Conservation (phyloP, 139 green algal species). For the Gonium pectorale region DNA sequence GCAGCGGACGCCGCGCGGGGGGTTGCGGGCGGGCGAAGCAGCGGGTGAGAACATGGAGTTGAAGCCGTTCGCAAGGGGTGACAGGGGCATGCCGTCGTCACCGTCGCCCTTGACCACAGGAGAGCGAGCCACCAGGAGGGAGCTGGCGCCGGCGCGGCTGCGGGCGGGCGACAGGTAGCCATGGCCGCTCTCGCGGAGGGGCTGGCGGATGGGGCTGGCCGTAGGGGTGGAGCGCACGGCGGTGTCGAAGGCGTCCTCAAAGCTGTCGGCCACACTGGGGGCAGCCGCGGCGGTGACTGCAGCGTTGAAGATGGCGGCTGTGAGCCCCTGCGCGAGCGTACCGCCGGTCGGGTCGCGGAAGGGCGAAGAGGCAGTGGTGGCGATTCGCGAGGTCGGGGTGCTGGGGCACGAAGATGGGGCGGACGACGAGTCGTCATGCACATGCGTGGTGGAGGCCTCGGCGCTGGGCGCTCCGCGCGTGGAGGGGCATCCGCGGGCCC, state of each 20-base stretch:
- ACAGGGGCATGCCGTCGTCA: slow-evolving; percentile 10
- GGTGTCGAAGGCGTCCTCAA: slow-evolving; percentile 17
- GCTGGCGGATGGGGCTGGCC: neutral
- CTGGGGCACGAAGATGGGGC: slow-evolving; percentile 4
- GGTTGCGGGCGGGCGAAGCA: neutral
- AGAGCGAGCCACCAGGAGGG: no score
- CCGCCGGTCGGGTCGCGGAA: neutral
- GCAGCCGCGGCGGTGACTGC: no score
- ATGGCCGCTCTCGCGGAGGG: neutral
- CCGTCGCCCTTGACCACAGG: no score
- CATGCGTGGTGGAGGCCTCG: no score
- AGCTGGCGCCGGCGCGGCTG: no score
- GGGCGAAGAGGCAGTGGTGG: neutral
- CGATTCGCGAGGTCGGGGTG: slow-evolving; percentile 22
- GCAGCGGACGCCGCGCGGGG: no score
- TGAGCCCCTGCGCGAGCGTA: neutral
- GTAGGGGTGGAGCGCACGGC: neutral
- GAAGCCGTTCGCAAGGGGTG: slow-evolving; percentile 1
- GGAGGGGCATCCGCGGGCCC: no score
- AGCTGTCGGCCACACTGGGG: neutral
- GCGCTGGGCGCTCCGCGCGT: no score
- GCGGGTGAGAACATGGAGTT: slow-evolving; percentile 26
- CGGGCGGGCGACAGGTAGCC: no score
- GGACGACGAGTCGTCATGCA: no score
- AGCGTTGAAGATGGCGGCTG: neutral